Conservation (phyloP, 208 protist genomes). For the Acanthamoeba triangularis region DNA sequence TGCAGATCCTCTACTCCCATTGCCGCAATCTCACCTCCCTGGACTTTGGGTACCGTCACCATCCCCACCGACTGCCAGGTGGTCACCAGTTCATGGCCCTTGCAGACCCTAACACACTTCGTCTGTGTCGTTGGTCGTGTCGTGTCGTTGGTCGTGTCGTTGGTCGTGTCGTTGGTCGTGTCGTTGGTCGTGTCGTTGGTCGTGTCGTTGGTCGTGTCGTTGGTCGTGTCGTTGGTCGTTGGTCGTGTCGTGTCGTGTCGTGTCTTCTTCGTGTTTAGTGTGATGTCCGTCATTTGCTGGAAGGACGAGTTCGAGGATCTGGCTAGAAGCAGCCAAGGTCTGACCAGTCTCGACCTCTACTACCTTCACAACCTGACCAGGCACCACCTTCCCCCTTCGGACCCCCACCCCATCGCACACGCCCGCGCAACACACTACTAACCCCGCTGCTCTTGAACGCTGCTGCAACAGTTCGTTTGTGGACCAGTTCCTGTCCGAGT, state of each 20-base stretch:
- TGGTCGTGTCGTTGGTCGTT: too few relatives aligned
- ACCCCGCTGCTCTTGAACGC: neutral
- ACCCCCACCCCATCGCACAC: neutral
- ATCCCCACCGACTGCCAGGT: neutral
- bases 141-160: too few relatives aligned
- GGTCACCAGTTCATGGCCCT: neutral
- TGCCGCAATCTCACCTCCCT: constrained; percentile 44
- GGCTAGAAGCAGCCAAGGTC: neutral
- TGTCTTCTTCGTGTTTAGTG: neutral
- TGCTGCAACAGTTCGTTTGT: constrained; percentile 30
- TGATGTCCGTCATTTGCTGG: constrained; percentile 39
- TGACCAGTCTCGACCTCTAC: constrained; percentile 66
- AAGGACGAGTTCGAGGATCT: constrained; percentile 70
- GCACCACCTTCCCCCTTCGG: neutral
- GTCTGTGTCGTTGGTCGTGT: neutral
- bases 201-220: neutral
- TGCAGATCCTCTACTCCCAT: constrained; percentile 4
- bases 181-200: neutral
- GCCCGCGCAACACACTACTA: neutral
- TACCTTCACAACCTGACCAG: constrained; percentile 58
- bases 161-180: neutral
- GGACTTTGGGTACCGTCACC: constrained; percentile 57
- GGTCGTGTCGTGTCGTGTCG: neutral
- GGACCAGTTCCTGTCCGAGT: constrained; percentile 26
- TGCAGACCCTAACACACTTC: neutral